phyloP scores from a whole-genome alignment of 805 yeast species.

The Candida berthetii region DNA sequence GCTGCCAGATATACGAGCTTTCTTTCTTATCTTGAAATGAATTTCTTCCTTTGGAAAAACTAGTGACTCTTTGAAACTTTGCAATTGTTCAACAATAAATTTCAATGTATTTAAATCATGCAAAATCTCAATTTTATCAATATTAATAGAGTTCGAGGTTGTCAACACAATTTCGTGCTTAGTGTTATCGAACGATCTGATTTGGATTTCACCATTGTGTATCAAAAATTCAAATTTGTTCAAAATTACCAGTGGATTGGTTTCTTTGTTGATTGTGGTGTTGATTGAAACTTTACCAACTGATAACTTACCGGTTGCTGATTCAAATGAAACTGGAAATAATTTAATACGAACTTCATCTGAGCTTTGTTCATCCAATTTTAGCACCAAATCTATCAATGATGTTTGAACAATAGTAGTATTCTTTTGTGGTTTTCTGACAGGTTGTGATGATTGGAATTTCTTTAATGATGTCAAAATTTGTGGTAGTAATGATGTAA shows the following conservation, averaged over 20 bases:
- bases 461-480: constrained; percentile 16
- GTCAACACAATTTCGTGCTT: constrained; percentile 21
- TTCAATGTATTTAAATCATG: constrained; percentile 23
- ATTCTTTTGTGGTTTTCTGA: constrained; percentile 1
- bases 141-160: constrained; percentile 5
- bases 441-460: constrained; percentile 4
- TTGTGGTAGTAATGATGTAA: constrained; percentile 20
- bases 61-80: constrained; percentile 3
- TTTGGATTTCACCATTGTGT: constrained; percentile 12
- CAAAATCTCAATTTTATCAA: constrained; percentile 22
- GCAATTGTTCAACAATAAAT: constrained; percentile 7
- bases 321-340: constrained; percentile 39
- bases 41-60: constrained; percentile 10
- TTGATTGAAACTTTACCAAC: constrained; percentile 26
- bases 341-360: constrained; percentile 21
- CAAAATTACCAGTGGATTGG: constrained; percentile 6
- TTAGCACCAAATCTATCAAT: constrained; percentile 5
- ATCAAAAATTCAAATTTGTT: constrained; percentile 16
- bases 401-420: constrained; percentile 16
- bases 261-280: constrained; percentile 11
- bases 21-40: constrained; percentile 17
- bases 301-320: constrained; percentile 24
- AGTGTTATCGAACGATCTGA: constrained; percentile 21
- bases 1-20: constrained; percentile 15
- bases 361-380: constrained; percentile 1